A percentile compares a stretch with the other conserved stretches of the same genome.
Conservation (phyloP, 2,329 filamentous ascomycete species). For the Botryotinia narcissicola region DNA sequence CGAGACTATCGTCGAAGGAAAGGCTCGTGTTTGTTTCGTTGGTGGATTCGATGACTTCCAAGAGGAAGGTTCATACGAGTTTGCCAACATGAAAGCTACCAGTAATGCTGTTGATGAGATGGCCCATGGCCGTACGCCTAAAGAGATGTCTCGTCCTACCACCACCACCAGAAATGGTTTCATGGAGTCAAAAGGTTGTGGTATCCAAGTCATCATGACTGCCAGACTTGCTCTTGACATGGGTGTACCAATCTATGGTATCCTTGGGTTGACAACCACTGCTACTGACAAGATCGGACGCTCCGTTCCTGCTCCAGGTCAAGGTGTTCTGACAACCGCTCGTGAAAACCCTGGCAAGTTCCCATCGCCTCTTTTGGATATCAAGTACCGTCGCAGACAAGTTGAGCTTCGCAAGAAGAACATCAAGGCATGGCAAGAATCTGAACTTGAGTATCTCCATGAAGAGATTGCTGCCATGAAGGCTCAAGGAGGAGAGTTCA, state of each 20-base stretch:
- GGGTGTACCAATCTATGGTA: constrained; percentile 96
- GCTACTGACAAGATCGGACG: constrained; percentile 99
- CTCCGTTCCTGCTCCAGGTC: constrained; percentile 91
- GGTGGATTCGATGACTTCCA: constrained; percentile 99
- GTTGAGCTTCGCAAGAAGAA: constrained; percentile 90
- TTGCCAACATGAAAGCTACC: constrained; percentile 99
- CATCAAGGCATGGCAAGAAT: constrained; percentile 95
- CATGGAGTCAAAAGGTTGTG: constrained; percentile 98
- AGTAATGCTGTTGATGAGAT: constrained; percentile 98
- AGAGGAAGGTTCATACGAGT: constrained; percentile 98
- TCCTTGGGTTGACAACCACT: constrained; percentile 88
- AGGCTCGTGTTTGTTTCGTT: constrained; percentile 94
- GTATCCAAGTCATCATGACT: constrained; percentile 98
- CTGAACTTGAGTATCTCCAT: constrained; percentile 86
- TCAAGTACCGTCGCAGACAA: constrained; percentile 95
- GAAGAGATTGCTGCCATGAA: constrained; percentile 93
- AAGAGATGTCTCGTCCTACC: constrained; percentile 96
- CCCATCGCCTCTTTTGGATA: constrained; percentile 92
- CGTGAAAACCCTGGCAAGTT: constrained; percentile 89
- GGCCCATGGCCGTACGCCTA: constrained; percentile 87
- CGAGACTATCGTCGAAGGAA: constrained; percentile 97
- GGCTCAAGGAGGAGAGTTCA: constrained; percentile 69
- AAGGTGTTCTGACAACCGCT: constrained; percentile 94
- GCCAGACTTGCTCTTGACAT: constrained; percentile 94
- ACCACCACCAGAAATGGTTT: constrained; percentile 97